phyloP scores from a whole-genome alignment of 768 basidiomycete genomes.

The Suillus discolor region DNA sequence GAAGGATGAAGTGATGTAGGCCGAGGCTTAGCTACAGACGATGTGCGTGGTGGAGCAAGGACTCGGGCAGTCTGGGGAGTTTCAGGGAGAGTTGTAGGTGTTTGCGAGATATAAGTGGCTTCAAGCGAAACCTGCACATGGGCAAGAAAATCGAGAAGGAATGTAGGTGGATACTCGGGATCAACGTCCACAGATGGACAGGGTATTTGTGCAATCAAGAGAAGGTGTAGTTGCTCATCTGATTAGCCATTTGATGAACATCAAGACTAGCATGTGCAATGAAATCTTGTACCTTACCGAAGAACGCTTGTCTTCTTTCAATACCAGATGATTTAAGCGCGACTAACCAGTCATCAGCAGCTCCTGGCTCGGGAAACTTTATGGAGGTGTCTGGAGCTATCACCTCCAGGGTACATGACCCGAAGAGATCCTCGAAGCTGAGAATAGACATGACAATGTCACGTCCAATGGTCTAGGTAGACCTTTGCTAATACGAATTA shows the following conservation, averaged over 20 bases:
- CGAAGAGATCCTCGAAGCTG: conserved; percentile 66
- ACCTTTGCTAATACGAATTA: background rate
- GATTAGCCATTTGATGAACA: conserved; percentile 20
- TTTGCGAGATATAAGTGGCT: conserved; percentile 73
- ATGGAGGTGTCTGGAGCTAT: conserved; percentile 66
- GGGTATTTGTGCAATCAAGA: conserved; percentile 43
- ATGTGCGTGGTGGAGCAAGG: conserved; percentile 56
- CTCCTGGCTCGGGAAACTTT: conserved; percentile 52
- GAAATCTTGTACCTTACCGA: conserved; percentile 52
- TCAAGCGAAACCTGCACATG: conserved; percentile 81
- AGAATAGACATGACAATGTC: conserved; percentile 31
- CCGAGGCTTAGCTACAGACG: conserved; percentile 45
- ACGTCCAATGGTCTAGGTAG: background rate
- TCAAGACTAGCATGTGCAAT: conserved; percentile 14
- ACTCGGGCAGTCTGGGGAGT: conserved; percentile 35
- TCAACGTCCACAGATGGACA: conserved; percentile 34
- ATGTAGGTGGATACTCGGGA: conserved; percentile 33
- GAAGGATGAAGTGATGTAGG: conserved; percentile 52
- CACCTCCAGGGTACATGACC: conserved; percentile 59
- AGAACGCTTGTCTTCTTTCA: conserved; percentile 72
- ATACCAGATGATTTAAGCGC: conserved; percentile 42
- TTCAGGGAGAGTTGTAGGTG: conserved; percentile 38
- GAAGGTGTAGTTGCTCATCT: conserved; percentile 60
- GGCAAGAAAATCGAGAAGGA: conserved; percentile 60
- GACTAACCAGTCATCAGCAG: conserved; percentile 58